Evolutionary conservation across 768 basidiomycete genomes (phyloP).

Genomic region (Lyophyllum decastes): DNA sequence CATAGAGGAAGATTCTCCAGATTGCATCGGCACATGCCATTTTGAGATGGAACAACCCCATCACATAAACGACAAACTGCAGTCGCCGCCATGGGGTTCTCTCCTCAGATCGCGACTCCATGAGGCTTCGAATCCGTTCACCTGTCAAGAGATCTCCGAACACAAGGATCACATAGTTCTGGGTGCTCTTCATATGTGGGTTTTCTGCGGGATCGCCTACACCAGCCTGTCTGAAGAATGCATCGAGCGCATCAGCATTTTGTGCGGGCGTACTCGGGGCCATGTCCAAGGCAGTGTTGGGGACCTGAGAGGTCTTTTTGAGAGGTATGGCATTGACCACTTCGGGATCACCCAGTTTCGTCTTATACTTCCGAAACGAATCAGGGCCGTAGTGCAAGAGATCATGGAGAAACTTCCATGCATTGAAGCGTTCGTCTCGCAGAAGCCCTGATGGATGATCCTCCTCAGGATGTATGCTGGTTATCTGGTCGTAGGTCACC

Average conservation of each 20-base stretch:
- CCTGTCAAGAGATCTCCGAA: constrained; percentile 29
- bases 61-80: constrained; percentile 29
- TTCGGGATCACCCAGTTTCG: too few species aligned
- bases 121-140: constrained; percentile 24
- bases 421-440: constrained; percentile 24
- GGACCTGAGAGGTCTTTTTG: constrained; percentile 18
- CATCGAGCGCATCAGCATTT: too few species aligned
- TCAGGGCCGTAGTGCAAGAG: constrained; percentile 19
- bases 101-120: constrained; percentile 24
- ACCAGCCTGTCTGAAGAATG: constrained; percentile 16
- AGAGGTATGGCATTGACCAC: constrained; percentile 19
- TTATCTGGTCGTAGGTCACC: neutral
- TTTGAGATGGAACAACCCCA: too few species aligned
- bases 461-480: constrained; percentile 5
- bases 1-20: constrained; percentile 23
- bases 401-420: constrained; percentile 27
- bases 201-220: constrained; percentile 23
- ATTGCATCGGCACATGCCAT: constrained; percentile 26
- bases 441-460: constrained; percentile 16
- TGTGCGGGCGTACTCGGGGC: too few species aligned
- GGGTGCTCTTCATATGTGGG: constrained; percentile 1
- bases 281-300: constrained; percentile 20
- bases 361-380: constrained; percentile 19
- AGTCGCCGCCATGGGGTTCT: constrained; percentile 25
- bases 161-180: constrained; percentile 21